Conservation (phyloP, 371 early-diverging fungal species). For the Mucor mucedo region DNA sequence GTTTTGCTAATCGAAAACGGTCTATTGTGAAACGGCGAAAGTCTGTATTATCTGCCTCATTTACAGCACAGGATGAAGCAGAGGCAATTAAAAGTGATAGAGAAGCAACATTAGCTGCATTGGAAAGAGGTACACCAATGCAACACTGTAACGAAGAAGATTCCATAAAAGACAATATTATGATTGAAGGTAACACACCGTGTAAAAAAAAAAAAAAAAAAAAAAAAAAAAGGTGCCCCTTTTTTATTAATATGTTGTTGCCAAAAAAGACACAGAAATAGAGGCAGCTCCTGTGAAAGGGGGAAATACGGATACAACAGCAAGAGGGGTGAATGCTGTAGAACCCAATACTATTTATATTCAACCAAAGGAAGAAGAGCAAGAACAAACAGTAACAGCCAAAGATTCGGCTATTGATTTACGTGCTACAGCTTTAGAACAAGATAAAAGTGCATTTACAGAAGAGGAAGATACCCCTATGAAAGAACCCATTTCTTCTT, state of each 20-base stretch:
- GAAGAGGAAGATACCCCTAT: not conserved
- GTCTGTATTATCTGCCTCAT: constrained; percentile 52
- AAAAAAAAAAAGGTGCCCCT: not conserved
- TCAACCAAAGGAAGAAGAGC: not conserved
- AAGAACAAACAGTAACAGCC: not conserved
- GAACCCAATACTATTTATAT: not conserved
- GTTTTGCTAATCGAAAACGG: constrained; percentile 37
- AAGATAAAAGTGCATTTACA: not conserved
- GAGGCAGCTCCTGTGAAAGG: not conserved
- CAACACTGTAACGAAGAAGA: constrained; percentile 3
- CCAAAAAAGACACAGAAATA: not conserved
- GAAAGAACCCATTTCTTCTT: not conserved
- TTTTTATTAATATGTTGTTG: not conserved
- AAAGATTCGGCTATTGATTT: constrained; percentile 24
- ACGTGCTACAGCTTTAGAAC: constrained; percentile 3
- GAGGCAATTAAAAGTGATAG: constrained; percentile 22
- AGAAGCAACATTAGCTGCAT: constrained; percentile 20
- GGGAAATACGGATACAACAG: not conserved
- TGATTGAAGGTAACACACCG: constrained; percentile 3
- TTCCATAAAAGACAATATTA: constrained; percentile 3
- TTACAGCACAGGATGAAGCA: constrained; percentile 43
- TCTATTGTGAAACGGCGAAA: constrained; percentile 43
- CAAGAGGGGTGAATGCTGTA: not conserved
- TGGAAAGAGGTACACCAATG: constrained; percentile 16
- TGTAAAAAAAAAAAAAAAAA: not conserved